These are phyloP conservation scores for Parietaria judaica DNA, from an alignment of 306 rosid species.

Conservation along the genomic window DNA sequence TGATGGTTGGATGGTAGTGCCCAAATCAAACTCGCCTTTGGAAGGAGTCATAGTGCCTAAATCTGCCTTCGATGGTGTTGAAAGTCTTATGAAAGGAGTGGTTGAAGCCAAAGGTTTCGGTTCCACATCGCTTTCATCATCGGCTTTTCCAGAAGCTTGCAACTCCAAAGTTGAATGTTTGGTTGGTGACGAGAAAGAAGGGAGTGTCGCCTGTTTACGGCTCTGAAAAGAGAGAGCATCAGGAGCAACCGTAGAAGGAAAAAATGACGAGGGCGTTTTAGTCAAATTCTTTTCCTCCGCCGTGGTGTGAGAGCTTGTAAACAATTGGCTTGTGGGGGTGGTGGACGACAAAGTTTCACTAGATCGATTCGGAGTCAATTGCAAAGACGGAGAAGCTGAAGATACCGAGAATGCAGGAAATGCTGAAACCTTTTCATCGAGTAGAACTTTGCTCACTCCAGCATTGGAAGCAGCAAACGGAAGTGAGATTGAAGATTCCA, in stretches of 20 bases:
- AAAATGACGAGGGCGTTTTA: conserved; percentile 31
- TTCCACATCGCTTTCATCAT: conserved; percentile 27
- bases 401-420: conserved; percentile 28
- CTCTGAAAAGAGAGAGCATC: conserved; percentile 17
- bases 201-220: conserved; percentile 20
- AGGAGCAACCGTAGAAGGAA: conserved; percentile 20
- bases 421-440: conserved; percentile 25
- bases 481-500: conserved; percentile 21
- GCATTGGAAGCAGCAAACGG: conserved; percentile 23
- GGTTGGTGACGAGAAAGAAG: conserved; percentile 17
- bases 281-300: conserved; percentile 21
- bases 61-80: neutral
- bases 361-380: conserved; percentile 26
- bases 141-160: conserved; percentile 29
- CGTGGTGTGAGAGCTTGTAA: conserved; percentile 23
- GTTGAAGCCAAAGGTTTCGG: conserved; percentile 23
- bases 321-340: conserved; percentile 23
- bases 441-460: conserved; percentile 27
- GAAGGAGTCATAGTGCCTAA: too few relatives aligned
- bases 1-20: too few relatives aligned
- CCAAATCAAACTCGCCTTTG: too few relatives aligned
- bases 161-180: conserved; percentile 24
- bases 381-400: conserved; percentile 25
- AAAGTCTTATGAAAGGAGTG: conserved; percentile 15
- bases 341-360: conserved; percentile 26